Percentiles rank a stretch among this genome's conserved stretches.
Evolutionary conservation across 176 grass and related monocot genomes (phyloP).

Genomic region (Microstegium vimineum): DNA sequence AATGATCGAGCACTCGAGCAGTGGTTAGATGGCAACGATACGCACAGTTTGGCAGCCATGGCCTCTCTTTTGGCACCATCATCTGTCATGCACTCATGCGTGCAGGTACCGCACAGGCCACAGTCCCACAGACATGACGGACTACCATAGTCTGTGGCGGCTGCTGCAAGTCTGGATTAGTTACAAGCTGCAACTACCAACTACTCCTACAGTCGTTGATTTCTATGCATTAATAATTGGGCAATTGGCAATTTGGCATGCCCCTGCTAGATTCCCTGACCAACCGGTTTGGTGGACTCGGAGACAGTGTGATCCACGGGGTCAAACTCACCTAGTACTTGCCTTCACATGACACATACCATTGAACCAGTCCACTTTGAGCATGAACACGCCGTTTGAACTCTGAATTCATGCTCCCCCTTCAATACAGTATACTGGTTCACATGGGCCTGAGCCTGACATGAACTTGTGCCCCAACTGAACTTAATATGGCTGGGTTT

Average conservation of each 20-base stretch:
- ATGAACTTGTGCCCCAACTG: background rate
- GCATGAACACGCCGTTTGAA: conserved; percentile 1
- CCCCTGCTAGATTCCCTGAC: conserved; percentile 23
- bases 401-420: background rate
- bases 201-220: background rate
- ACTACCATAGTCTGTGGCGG: background rate
- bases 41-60: background rate
- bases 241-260: background rate
- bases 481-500: background rate
- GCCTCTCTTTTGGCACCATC: background rate
- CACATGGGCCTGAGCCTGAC: no score
- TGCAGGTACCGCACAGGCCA: background rate
- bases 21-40: conserved; percentile 4
- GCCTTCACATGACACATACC: background rate
- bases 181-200: background rate
- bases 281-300: conserved; percentile 22
- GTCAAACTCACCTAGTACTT: conserved; percentile 6
- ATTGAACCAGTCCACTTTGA: background rate
- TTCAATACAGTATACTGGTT: background rate
- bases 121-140: background rate
- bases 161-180: background rate
- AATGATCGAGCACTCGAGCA: no score
- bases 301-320: background rate
- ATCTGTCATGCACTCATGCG: background rate
- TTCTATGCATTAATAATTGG: background rate